Evolutionary conservation across 2,329 filamentous ascomycete genomes (phyloP).

Genomic region (Fusarium sp.): DNA sequence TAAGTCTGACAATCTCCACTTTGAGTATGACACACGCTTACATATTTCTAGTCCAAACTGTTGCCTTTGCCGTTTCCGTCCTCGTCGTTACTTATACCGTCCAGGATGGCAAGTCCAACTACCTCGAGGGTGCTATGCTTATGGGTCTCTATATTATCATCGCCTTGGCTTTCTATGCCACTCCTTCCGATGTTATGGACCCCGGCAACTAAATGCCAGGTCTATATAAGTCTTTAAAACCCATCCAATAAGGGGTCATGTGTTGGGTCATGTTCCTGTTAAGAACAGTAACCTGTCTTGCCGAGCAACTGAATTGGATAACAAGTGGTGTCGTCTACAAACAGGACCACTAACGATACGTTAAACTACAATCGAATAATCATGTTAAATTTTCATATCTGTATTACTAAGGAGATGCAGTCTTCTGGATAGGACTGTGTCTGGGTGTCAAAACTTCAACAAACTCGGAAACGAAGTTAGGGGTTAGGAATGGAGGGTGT

Average conservation of each 20-base stretch:
- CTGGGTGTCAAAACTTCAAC: neutral
- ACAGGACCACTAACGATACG: constrained; percentile 1
- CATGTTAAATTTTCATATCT: constrained; percentile 34
- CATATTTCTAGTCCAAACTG: constrained; percentile 71
- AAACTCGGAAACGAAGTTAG: constrained; percentile 5
- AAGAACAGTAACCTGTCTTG: constrained; percentile 4
- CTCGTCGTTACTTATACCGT: constrained; percentile 82
- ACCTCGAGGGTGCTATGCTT: constrained; percentile 82
- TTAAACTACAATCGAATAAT: constrained; percentile 23
- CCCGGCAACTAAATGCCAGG: constrained; percentile 28
- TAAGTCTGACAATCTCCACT: constrained; percentile 42
- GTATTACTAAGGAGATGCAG: constrained; percentile 42
- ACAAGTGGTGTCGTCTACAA: neutral
- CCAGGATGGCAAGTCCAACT: constrained; percentile 86
- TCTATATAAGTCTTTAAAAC: neutral
- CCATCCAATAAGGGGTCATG: constrained; percentile 3
- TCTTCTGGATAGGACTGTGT: constrained; percentile 29
- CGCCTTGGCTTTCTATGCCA: constrained; percentile 70
- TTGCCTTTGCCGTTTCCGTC: constrained; percentile 81
- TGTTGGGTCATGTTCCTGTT: constrained; percentile 5
- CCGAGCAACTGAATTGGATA: constrained; percentile 3
- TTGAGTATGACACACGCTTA: constrained; percentile 24
- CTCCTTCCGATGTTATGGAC: constrained; percentile 62
- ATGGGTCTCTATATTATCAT: constrained; percentile 69
- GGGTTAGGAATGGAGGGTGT: constrained; percentile 4